A percentile compares a stretch with the other conserved stretches of the same genome.
These are phyloP conservation scores for Olyra latifolia DNA, from an alignment of 176 grass and related monocot genomes.

Conservation along the genomic window DNA sequence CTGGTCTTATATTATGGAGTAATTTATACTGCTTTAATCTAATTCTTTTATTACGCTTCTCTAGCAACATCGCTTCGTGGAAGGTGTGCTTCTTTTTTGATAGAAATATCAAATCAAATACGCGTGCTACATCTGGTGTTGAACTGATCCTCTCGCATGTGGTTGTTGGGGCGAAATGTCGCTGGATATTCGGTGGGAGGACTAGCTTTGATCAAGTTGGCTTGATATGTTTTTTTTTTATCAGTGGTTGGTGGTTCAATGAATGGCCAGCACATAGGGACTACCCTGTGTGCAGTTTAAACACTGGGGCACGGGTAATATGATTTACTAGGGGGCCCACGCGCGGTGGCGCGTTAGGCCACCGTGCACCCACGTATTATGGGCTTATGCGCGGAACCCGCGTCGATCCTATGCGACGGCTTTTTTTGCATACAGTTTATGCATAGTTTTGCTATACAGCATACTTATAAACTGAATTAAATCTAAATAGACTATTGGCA, in stretches of 20 bases:
- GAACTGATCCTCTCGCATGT: neutral
- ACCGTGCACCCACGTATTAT: no score
- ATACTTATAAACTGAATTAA: no score
- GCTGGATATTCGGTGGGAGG: neutral
- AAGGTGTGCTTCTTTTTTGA: neutral
- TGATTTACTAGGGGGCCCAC: no score
- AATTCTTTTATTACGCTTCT: no score
- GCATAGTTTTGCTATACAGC: no score
- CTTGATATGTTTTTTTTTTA: constrained; percentile 8
- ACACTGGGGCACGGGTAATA: neutral
- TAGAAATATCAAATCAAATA: neutral
- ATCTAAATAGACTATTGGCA: no score
- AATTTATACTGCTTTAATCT: no score
- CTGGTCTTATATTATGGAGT: neutral
- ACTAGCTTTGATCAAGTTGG: neutral
- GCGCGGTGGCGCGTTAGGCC: no score
- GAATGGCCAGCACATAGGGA: neutral
- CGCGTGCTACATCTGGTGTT: constrained; percentile 17
- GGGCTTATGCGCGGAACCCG: no score
- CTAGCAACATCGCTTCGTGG: neutral
- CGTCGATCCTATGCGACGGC: no score
- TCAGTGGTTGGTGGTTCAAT: neutral
- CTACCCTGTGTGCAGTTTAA: neutral
- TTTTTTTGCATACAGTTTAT: no score
- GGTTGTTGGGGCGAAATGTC: neutral